These are phyloP conservation scores for Boletus eberwhitei DNA, from an alignment of 768 basidiomycete genomes.

Conservation along the genomic window DNA sequence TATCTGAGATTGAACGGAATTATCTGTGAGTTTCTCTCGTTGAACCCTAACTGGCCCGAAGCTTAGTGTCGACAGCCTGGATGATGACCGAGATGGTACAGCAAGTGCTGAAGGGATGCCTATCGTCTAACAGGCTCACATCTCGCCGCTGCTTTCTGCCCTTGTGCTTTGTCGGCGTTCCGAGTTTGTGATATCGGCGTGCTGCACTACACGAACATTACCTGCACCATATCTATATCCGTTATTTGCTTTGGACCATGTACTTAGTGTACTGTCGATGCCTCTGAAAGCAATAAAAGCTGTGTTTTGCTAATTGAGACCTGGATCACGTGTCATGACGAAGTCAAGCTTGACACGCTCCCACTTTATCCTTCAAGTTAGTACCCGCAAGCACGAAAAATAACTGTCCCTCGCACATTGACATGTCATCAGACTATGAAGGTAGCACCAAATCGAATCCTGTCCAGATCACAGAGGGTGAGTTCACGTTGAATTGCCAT, in stretches of 20 bases:
- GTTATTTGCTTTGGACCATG: not conserved
- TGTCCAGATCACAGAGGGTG: slow-evolving; percentile 66
- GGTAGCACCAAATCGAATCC: slow-evolving; percentile 36
- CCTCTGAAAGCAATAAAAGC: no score
- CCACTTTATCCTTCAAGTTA: not conserved
- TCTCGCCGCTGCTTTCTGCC: not conserved
- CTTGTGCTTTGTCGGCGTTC: not conserved
- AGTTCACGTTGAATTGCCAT: slow-evolving; percentile 23
- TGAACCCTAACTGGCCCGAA: not conserved
- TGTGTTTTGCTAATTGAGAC: not conserved
- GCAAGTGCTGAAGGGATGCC: slow-evolving; percentile 56
- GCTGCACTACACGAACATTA: not conserved
- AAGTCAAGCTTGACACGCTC: not conserved
- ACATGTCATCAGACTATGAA: slow-evolving; percentile 23
- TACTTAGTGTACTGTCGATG: not conserved
- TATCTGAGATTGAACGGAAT: slow-evolving; percentile 89
- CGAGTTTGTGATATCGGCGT: not conserved
- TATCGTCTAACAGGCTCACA: slow-evolving; percentile 12
- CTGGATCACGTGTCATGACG: slow-evolving; percentile 17
- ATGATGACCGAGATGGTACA: slow-evolving; percentile 40
- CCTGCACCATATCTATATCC: slow-evolving; percentile 2
- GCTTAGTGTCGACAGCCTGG: slow-evolving; percentile 41
- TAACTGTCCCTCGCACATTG: not conserved
- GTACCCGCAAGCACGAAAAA: not conserved
- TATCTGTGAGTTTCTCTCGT: slow-evolving; percentile 57